These are phyloP conservation scores for Syzygium aqueum DNA, from an alignment of 345 rosid species.

Conservation along the genomic window DNA sequence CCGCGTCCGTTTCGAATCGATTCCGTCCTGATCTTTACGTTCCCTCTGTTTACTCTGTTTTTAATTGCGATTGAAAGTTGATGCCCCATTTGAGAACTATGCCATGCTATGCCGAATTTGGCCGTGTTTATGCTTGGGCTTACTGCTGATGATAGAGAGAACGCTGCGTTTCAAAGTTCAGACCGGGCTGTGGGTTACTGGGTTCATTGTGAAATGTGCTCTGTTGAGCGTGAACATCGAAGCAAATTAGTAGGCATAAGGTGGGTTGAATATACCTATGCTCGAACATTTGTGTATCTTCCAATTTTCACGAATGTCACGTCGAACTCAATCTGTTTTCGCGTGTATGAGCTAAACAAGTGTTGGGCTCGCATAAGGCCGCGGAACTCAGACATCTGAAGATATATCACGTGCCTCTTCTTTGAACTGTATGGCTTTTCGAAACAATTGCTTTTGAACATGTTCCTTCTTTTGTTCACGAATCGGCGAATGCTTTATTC, in stretches of 20 bases:
- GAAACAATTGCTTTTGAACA: not conserved
- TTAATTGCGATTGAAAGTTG: too few species aligned
- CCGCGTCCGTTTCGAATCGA: not conserved
- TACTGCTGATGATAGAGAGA: not conserved
- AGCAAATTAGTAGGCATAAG: not conserved
- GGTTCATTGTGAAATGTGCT: not conserved
- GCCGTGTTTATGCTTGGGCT: not conserved
- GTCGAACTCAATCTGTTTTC: not conserved
- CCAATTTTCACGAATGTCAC: not conserved
- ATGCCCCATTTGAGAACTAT: not conserved
- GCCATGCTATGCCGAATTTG: not conserved
- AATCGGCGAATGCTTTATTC: not conserved
- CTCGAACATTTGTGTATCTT: not conserved
- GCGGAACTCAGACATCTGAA: not conserved
- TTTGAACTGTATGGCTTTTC: not conserved
- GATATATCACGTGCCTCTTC: not conserved
- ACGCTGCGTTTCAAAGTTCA: not conserved
- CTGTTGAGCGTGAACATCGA: not conserved
- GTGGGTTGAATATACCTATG: not conserved
- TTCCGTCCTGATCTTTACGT: not conserved
- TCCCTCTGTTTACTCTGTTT: not conserved
- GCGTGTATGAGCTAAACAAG: not conserved
- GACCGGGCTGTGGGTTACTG: not conserved
- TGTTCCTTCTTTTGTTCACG: not conserved
- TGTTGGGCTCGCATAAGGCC: not conserved